Base-by-base conservation (phyloP, 1,139 yeast species). In the Yamadazyma buinensis region DNA sequence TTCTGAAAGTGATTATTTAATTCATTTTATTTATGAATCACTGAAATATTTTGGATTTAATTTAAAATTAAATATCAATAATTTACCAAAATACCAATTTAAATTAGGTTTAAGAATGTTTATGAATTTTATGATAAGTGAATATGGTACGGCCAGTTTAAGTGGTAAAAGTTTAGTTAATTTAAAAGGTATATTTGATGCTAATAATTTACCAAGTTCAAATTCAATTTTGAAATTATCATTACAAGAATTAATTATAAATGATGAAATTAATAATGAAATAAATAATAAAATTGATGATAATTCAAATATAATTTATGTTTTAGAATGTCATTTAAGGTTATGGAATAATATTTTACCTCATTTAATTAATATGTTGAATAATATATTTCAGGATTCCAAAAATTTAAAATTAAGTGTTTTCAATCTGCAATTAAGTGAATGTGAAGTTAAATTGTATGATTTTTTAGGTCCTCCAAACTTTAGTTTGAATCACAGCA, bases 61-160 rank as follows among this genome's bases (percentile, higher is more conserved):
- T 17, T 17, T 11, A 10, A 30, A 21, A 12, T 14, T 28, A 17
- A 35, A 31, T 21, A 18, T 10, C 8, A 19, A 23, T 28, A 12
- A 20, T 18, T 24, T 35, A 18, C 23, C 31, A 19, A 21, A 13
- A 9, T 23, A 23, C 15, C 28, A 35, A 25, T 35, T 23, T 14
- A 35, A 29, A 17, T 23, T 29, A 5, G 36, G 38, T 2, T 18
- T 24, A 17, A 35, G 38, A 26, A 26, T 32, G 15, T 10, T 29
- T 6, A 11, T 35, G 4, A 22, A 23, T 26, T 19, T 23, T 13
- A 11, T 22, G 6, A 17, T 28, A 4, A 13, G 13, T 15, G 38
- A 35, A 27, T 28, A 13, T 11, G 7, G 12, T 26, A 12, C 22
- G 14, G 6, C 12, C 10, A 15, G 22, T 20, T 25, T 32, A 22